These are phyloP conservation scores for Sporothrix schenckii DNA, from an alignment of 2,329 filamentous ascomycete genomes.

Conservation along the genomic window DNA sequence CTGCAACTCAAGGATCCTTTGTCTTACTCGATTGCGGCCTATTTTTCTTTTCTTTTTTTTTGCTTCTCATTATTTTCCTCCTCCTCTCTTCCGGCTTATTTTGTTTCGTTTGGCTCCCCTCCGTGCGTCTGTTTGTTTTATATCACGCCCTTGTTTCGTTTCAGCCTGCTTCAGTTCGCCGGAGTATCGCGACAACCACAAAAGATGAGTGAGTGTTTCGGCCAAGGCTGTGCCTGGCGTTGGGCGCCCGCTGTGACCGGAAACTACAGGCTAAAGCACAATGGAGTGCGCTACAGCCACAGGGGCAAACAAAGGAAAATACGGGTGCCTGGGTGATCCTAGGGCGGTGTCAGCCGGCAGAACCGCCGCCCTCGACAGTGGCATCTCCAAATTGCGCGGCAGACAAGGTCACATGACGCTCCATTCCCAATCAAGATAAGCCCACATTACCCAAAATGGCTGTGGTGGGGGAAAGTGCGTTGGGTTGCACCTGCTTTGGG, in stretches of 20 bases:
- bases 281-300: neutral
- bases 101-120: slow-evolving; percentile 8
- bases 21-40: neutral
- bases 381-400: neutral
- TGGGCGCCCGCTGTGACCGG: neutral
- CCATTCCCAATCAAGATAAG: slow-evolving; percentile 28
- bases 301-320: slow-evolving; percentile 1
- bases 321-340: slow-evolving; percentile 14
- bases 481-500: slow-evolving; percentile 21
- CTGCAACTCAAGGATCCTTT: neutral
- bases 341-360: slow-evolving; percentile 27
- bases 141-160: slow-evolving; percentile 16
- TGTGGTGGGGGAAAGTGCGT: slow-evolving; percentile 3
- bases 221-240: slow-evolving; percentile 18
- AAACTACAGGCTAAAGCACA: neutral
- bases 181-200: neutral
- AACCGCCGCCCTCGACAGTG: neutral
- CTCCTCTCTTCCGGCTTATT: neutral
- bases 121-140: slow-evolving; percentile 13
- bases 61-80: neutral
- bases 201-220: neutral
- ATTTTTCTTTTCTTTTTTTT: no score
- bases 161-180: neutral
- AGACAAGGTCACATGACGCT: slow-evolving; percentile 33
- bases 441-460: slow-evolving; percentile 14